A percentile compares a stretch with the other conserved stretches of the same genome.
Evolutionary conservation across 176 grass and related monocot genomes (phyloP).

Genomic region (Cocos nucifera): DNA sequence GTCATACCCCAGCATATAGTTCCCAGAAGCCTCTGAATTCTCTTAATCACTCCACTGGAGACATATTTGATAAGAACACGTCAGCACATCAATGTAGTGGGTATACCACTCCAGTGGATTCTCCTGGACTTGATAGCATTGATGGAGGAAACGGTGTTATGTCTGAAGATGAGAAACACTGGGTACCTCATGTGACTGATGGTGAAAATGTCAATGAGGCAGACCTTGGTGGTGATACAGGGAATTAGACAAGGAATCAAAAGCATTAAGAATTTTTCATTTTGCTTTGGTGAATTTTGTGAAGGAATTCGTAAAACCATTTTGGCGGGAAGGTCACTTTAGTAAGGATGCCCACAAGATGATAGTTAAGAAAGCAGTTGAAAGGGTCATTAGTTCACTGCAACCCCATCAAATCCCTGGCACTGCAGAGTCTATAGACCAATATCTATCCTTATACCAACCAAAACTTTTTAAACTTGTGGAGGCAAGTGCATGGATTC

Average conservation of each 20-base stretch:
- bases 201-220: no score
- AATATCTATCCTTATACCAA: constrained; percentile 15
- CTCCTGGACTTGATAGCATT: no score
- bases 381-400: constrained; percentile 15
- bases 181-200: no score
- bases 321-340: constrained; percentile 23
- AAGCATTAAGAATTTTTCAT: constrained; percentile 17
- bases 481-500: constrained; percentile 13
- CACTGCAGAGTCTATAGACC: constrained; percentile 12
- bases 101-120: not conserved
- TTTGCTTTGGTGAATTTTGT: constrained; percentile 28
- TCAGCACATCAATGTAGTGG: not conserved
- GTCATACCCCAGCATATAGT: no score
- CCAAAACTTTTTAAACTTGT: constrained; percentile 24
- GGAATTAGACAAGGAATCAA: constrained; percentile 1
- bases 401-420: constrained; percentile 13
- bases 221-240: no score
- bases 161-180: no score
- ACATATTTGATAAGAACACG: constrained; percentile 7
- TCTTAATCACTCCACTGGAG: not conserved
- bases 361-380: constrained; percentile 18
- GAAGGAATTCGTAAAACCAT: constrained; percentile 27
- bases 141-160: no score
- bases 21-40: no score
- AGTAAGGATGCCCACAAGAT: constrained; percentile 22